phyloP scores from a whole-genome alignment of 345 rosid genomes.

The Microcos paniculata region DNA sequence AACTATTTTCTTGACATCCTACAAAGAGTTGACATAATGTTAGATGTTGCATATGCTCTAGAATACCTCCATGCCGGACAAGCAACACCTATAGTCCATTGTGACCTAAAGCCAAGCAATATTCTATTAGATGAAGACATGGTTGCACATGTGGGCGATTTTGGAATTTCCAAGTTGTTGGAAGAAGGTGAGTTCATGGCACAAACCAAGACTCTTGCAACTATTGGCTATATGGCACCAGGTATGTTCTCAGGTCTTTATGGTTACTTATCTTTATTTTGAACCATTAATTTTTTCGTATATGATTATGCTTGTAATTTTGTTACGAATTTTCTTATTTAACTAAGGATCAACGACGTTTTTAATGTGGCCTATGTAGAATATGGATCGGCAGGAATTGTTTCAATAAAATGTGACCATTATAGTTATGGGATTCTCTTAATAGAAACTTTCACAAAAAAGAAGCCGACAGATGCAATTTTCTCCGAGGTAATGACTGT shows the following conservation, averaged over 20 bases:
- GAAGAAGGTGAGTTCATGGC: background rate
- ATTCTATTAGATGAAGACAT: too few relatives aligned
- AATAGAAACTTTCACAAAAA: background rate
- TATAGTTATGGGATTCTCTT: background rate
- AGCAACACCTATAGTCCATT: slow-evolving; percentile 5
- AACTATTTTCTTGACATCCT: too few relatives aligned
- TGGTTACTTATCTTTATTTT: too few relatives aligned
- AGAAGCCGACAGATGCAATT: background rate
- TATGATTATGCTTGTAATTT: too few relatives aligned
- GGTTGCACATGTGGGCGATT: too few relatives aligned
- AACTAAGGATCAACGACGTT: background rate
- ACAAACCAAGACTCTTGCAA: background rate
- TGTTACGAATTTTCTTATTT: too few relatives aligned
- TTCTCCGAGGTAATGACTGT: background rate
- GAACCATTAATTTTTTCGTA: too few relatives aligned
- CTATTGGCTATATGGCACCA: slow-evolving; percentile 20
- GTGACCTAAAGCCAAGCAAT: too few relatives aligned
- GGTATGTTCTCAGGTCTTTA: background rate
- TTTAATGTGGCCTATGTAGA: background rate
- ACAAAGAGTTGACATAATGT: slow-evolving; percentile 15
- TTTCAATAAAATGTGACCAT: background rate
- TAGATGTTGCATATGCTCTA: slow-evolving; percentile 14
- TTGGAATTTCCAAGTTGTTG: slow-evolving; percentile 13
- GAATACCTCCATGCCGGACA: slow-evolving; percentile 1
- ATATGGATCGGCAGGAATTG: background rate